Evolutionary conservation across 2,329 filamentous ascomycete genomes (phyloP).

Genomic region (Cryphonectria carpinicola): DNA sequence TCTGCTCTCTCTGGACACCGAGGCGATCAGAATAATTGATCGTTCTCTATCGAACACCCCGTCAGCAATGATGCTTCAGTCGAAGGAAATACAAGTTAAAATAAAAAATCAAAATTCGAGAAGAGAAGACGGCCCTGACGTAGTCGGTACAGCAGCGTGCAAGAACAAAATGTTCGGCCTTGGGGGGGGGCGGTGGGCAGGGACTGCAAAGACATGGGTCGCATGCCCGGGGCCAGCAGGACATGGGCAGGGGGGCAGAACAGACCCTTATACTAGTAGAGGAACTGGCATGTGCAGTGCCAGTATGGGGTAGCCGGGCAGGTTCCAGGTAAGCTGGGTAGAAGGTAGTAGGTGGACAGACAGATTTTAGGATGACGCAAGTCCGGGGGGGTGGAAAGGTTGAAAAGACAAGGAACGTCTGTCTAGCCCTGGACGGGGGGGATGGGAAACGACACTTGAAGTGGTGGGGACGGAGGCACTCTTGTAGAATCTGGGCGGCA

Average conservation of each 20-base stretch:
- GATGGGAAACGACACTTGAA: not conserved
- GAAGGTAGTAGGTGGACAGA: not conserved
- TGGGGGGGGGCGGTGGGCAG: not conserved
- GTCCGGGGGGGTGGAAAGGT: not conserved
- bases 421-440: not conserved
- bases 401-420: not conserved
- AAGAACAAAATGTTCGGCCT: not conserved
- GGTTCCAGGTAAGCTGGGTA: not conserved
- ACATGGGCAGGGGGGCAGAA: slow-evolving; percentile 9
- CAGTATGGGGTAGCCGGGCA: slow-evolving; percentile 10
- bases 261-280: slow-evolving; percentile 15
- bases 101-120: not conserved
- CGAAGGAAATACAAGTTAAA: not conserved
- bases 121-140: not conserved
- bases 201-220: slow-evolving; percentile 15
- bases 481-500: slow-evolving; percentile 15
- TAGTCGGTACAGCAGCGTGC: not conserved
- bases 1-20: not conserved
- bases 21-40: not conserved
- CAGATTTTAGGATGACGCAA: slow-evolving; percentile 8
- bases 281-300: slow-evolving; percentile 5
- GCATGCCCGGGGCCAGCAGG: slow-evolving; percentile 12
- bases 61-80: slow-evolving; percentile 4
- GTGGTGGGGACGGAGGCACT: slow-evolving; percentile 14
- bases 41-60: not conserved